Evolutionary conservation across 257 asterid species (phyloP), one percentile per base, ranked within the genome.

Genomic region (Petrea volubilis): DNA sequence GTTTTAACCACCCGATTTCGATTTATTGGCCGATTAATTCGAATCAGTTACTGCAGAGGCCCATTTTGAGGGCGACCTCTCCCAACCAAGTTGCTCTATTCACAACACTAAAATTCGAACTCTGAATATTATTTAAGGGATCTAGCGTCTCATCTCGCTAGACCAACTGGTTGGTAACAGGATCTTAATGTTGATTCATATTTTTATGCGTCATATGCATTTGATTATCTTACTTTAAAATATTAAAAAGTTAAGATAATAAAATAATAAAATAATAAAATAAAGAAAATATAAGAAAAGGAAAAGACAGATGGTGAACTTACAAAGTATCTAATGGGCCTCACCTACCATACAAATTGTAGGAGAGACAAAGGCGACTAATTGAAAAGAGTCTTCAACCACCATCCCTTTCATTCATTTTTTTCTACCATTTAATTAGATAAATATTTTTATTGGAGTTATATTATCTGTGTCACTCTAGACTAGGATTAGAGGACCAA

Each of bases 351-450:
- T 68, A 59, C 61, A 75, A 68, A 75, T 69, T 62, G 72, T 69
- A 62, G 62, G 62, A 69, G 66, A 18, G 67, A 69, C 52, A 65
- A 20, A 7, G 38, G n/a, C 20, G 47, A 66, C 60, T 41, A 38
- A 2, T 63, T 76, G 72, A 76, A 61, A 68, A 59, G 43, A 52
- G 58, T 64, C 68, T 53, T 70, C 76, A 76, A 69, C 80, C 29
- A 62, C 80, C 72, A 34, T 70, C 68, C 23, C 63, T 23, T 3
- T 63, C 46, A 24, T 61, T 50, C 4, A n/a, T n/a, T n/a, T n/a
- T n/a, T 65, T 34, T 1, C 33, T 47, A 11, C 27, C 63, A 28
- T 73, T 66, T 24, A 34, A 46, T 7, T 52, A 21, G 49, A 67
- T 56, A 14, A 17, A 20, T 28, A 31, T 4, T 33, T 61, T 40